phyloP scores from a whole-genome alignment of 306 rosid genomes.

The Cyamopsis tetragonoloba region DNA sequence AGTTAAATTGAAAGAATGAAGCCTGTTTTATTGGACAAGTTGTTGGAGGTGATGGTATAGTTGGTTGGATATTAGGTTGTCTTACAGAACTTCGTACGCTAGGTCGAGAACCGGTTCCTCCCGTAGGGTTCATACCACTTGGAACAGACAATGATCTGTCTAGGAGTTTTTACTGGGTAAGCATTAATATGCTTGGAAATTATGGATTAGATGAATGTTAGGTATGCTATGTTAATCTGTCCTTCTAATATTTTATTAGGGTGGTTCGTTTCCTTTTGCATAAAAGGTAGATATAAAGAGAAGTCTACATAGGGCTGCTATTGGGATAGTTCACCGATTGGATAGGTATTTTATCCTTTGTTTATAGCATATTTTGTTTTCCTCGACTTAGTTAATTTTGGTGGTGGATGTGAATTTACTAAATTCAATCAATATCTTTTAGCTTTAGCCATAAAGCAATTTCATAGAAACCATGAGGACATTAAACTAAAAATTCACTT shows the following conservation, averaged over 20 bases:
- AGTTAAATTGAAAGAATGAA: slow-evolving; percentile 24
- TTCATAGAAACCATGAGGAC: slow-evolving; percentile 1
- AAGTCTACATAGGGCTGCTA: slow-evolving; percentile 60
- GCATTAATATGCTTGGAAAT: slow-evolving; percentile 27
- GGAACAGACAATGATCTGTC: slow-evolving; percentile 97
- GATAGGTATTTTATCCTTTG: slow-evolving; percentile 57
- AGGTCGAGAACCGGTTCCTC: slow-evolving; percentile 75
- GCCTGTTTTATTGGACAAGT: slow-evolving; percentile 61
- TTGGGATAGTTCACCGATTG: slow-evolving; percentile 52
- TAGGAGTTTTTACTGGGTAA: slow-evolving; percentile 92
- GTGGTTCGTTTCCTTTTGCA: slow-evolving; percentile 94
- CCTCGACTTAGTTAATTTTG: background rate
- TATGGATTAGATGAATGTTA: slow-evolving; percentile 15
- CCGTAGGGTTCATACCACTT: slow-evolving; percentile 82
- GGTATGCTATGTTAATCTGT: slow-evolving; percentile 28
- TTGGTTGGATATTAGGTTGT: slow-evolving; percentile 97
- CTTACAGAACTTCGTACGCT: slow-evolving; percentile 56
- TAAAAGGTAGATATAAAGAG: slow-evolving; percentile 85
- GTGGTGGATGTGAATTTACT: slow-evolving; percentile 8
- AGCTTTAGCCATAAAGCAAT: slow-evolving; percentile 8
- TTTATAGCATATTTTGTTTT: background rate
- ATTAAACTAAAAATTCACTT: background rate
- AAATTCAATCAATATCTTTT: background rate
- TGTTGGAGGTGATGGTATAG: slow-evolving; percentile 99
- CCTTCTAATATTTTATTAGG: slow-evolving; percentile 52